Evolutionary conservation across 495 filamentous ascomycete species (phyloP).

Genomic region (Haplographium delicatum): DNA sequence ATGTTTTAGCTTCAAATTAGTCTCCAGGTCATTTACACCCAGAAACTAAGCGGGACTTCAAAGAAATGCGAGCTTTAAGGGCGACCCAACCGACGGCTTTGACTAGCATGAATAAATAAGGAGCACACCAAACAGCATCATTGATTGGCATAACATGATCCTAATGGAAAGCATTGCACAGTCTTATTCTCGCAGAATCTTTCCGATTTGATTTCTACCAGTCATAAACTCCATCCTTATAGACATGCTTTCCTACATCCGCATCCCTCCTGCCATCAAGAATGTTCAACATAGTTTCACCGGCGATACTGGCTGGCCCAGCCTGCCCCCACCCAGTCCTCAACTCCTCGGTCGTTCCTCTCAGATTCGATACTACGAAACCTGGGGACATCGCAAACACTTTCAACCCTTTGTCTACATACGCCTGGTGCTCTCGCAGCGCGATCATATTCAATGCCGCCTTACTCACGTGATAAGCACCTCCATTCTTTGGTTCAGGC

Average conservation of each 20-base stretch:
- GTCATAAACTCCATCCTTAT: constrained; percentile 19
- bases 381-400: constrained; percentile 44
- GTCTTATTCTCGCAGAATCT: no score
- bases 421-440: constrained; percentile 22
- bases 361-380: constrained; percentile 35
- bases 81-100: no score
- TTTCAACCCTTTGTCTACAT: constrained; percentile 36
- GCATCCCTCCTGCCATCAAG: constrained; percentile 35
- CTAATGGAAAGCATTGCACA: no score
- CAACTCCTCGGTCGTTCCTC: constrained; percentile 33
- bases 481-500: not conserved
- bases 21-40: no score
- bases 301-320: constrained; percentile 29
- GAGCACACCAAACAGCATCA: no score
- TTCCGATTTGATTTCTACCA: constrained; percentile 8
- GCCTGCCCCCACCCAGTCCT: constrained; percentile 34
- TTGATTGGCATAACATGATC: no score
- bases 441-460: constrained; percentile 21
- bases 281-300: constrained; percentile 27
- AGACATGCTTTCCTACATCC: constrained; percentile 34
- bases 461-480: constrained; percentile 21
- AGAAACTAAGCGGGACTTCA: no score
- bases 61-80: no score
- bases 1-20: constrained; percentile 9
- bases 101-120: no score